Base-by-base conservation (phyloP, 257 asterid genomes). In the Anisodus tanguticus region DNA sequence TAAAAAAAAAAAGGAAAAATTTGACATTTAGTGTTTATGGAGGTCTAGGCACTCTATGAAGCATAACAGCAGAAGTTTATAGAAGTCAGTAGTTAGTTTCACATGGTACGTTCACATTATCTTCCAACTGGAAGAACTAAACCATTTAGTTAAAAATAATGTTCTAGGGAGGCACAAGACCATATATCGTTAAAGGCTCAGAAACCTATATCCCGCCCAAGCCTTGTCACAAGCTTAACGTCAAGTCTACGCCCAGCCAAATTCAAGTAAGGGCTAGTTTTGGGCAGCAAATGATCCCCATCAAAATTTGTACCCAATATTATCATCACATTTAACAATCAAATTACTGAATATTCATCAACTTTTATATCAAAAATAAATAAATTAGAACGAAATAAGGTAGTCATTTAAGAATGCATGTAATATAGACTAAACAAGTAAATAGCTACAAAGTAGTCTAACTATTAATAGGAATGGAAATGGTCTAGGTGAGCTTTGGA, bases 101-200 rank as follows among this genome's bases (percentile, higher is more conserved):
- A 39, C 78, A 41, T 69, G 78, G 54, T 41, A 8, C 31, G 13
- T 69, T 8, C 17, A 43, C 55, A 70, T 41, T 8, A 39, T 70
- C 31, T 69, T 70, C 55, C 16, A 70, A 70, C 26, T 69, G 54
- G 31, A 16, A 69, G 53, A 41, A 69, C 54, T 16, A 41, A 69
- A 41, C 35, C 55, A 70, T 70, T 70, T 70, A 70, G 79, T 43
- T 12, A 9, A 71, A 43, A 17, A 3, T 8, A 12, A 9, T 70
- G 37, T 17, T 69, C 78, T 4, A 70, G 57, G 79, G 37, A 43
- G 54, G 79, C 57, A 71, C 79, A 71, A 43, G 79, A 71, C 53
- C 37, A 10, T 71, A 71, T 43, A 16, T 71, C 79, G n/a, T 17
- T 71, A 71, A 71, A 39, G 57, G 16, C 57, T 41, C 37, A n/a